Evolutionary conservation across 1,284 basidiomycete species (phyloP), one percentile per base, ranked within the genome.

Genomic region (Spongispora temasekensis): DNA sequence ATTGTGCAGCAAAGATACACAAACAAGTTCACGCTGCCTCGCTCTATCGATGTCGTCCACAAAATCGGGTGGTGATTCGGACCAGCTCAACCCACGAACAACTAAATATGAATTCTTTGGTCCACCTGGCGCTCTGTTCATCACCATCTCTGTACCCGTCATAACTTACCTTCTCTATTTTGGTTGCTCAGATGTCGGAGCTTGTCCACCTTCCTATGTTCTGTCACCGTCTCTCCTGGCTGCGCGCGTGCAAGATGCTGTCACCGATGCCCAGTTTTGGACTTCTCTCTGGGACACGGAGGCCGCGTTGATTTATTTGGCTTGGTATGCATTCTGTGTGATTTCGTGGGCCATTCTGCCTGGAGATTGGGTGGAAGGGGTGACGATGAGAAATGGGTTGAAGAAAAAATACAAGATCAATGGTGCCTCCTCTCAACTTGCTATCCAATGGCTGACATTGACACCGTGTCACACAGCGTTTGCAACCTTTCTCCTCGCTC

Each of bases 321-420:
- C 75, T 0, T 99, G 97, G 97, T 98, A 98, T 76, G 78, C 86
- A 19, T 99, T 91, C 77, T 90, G 86, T 64, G 86, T 98, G 46
- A 75, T 86, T 2, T 84, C 93, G 10, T 98, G 95, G 95, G 81
- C 79, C 10, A 70, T 96, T 35, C 78, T 99, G 8, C 97, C 97
- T 0, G 96, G 94, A 8, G 91, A 95, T 65, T 85, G 85, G 83
- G 82, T 97, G 13, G 81, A 93, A 62, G 97, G 97, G 15, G 86
- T 83, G 9, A 79, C 83, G 23, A 77, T 98, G 66, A 83, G 97
- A 48, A 90, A 89, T 44, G 97, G 97, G 1, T 80, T 80, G 58
- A 88, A 83, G 67, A 88, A 91, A 73, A 79, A 81, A 63, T 99
- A 99, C 83, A 98, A 94, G 78, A 95, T 98, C 69, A 99, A 99